A percentile compares a stretch with the other conserved stretches of the same genome.
Evolutionary conservation across 257 asterid genomes (phyloP).

Genomic region (Nicotiana sylvestris): DNA sequence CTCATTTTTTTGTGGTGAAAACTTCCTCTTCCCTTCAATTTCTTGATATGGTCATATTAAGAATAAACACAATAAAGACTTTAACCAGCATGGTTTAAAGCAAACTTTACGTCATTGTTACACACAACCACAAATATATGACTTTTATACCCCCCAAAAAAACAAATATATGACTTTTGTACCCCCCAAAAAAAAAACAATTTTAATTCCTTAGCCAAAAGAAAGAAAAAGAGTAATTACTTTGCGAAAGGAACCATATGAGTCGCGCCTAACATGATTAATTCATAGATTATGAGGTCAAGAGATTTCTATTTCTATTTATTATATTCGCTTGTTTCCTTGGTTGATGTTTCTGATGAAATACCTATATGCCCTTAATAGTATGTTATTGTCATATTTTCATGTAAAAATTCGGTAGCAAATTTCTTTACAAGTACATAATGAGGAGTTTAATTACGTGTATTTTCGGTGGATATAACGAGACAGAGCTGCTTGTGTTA

Average conservation of each 20-base stretch:
- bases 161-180: not conserved
- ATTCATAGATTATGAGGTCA: not conserved
- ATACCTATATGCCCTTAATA: not conserved
- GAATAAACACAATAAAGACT: not conserved
- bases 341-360: not conserved
- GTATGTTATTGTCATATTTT: not conserved
- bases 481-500: not conserved
- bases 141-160: too few relatives aligned
- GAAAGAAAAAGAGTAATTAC: not conserved
- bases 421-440: not conserved
- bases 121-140: not conserved
- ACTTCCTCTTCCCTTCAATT: not conserved
- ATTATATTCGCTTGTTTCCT: not conserved
- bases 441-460: not conserved
- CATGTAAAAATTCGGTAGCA: not conserved
- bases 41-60: too few relatives aligned
- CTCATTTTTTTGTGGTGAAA: not conserved
- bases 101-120: not conserved
- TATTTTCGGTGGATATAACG: slow-evolving; percentile 9
- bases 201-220: not conserved
- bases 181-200: not conserved
- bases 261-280: not conserved
- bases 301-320: not conserved
- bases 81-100: not conserved
- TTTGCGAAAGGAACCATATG: not conserved